Evolutionary conservation across 306 rosid species (phyloP).

Genomic region (Malus domestica): DNA sequence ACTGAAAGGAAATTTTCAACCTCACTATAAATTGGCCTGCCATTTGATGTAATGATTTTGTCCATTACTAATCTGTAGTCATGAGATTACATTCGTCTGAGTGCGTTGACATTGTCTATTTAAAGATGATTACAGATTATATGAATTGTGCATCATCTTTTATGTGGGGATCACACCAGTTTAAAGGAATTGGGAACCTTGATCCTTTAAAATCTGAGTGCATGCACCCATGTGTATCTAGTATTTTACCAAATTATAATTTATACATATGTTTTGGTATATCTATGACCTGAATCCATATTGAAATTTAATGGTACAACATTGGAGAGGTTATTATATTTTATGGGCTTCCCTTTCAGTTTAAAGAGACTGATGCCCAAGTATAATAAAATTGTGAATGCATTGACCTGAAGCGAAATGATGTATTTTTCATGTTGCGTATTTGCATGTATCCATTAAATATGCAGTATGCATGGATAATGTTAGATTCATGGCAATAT

Average conservation of each 20-base stretch:
- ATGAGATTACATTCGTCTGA: not conserved
- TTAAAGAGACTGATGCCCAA: not conserved
- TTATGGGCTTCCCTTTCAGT: not conserved
- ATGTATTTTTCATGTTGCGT: not conserved
- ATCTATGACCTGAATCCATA: not conserved
- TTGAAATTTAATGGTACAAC: not conserved
- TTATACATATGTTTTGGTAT: not conserved
- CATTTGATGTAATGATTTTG: constrained; percentile 9
- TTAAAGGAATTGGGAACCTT: not conserved
- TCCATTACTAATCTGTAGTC: not conserved
- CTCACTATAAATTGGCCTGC: not conserved
- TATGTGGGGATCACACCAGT: not conserved
- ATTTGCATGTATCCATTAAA: no score
- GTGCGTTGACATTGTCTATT: not conserved
- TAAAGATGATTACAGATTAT: not conserved
- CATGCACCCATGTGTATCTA: not conserved
- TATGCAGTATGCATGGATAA: not conserved
- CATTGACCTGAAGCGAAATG: not conserved
- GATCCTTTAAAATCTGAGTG: not conserved
- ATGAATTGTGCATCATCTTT: not conserved
- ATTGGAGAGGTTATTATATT: not conserved
- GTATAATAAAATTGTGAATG: not conserved
- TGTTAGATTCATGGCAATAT: not conserved
- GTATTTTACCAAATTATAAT: not conserved
- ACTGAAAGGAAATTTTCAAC: not conserved